Conservation (phyloP, 805 yeast genomes). For the Starmerella powellii region DNA sequence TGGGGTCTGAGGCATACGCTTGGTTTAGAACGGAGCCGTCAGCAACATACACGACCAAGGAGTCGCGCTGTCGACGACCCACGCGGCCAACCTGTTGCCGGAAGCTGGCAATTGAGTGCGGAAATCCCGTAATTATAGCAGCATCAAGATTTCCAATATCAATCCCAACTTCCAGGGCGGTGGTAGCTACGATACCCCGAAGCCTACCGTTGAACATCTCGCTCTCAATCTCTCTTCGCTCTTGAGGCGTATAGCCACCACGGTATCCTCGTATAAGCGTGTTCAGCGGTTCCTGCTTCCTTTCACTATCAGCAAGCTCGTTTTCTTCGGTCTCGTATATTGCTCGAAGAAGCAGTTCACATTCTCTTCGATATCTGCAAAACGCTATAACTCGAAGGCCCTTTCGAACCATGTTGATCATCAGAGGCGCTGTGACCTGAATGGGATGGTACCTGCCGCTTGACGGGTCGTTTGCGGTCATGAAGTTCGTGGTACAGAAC, state of each 20-base stretch:
- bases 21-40: conserved; percentile 75
- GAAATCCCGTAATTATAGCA: conserved; percentile 86
- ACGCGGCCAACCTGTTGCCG: conserved; percentile 97
- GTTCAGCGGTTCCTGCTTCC: conserved; percentile 34
- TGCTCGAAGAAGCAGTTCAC: conserved; percentile 80
- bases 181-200: conserved; percentile 82
- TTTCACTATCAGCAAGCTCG: no score
- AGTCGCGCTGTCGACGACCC: conserved; percentile 72
- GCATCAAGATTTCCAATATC: conserved; percentile 91
- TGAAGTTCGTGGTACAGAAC: conserved; percentile 73
- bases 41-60: conserved; percentile 73
- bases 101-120: conserved; percentile 70
- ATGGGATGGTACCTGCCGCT: conserved; percentile 60
- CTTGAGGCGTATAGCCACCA: conserved; percentile 84
- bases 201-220: conserved; percentile 83
- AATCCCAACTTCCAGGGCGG: conserved; percentile 89
- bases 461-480: conserved; percentile 45
- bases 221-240: conserved; percentile 74
- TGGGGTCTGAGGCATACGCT: conserved; percentile 61
- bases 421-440: conserved; percentile 59
- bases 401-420: conserved; percentile 51
- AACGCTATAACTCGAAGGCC: conserved; percentile 77
- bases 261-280: conserved; percentile 43
- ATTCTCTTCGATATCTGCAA: conserved; percentile 72
- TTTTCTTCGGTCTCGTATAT: conserved; percentile 40